Conservation (phyloP, 176 grass and related monocot species). For the Rhipidocladum racemiflorum region DNA sequence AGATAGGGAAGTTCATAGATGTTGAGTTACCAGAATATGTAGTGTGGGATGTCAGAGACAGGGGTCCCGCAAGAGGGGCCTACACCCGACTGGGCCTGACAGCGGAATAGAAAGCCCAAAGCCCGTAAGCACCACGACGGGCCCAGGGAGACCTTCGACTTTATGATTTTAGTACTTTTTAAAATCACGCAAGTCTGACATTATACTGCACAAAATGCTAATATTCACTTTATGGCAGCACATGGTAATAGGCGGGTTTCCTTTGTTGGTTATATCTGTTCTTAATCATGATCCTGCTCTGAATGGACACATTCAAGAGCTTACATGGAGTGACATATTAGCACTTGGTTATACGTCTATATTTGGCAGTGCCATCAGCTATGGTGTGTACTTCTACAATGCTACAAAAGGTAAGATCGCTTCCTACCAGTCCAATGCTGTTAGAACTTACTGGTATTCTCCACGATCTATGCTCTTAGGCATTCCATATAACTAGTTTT, state of each 20-base stretch:
- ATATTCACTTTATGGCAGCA: slow-evolving; percentile 53
- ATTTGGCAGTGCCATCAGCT: slow-evolving; percentile 93
- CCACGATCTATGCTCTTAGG: background rate
- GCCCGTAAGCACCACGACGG: too few relatives aligned
- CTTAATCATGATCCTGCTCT: slow-evolving; percentile 90
- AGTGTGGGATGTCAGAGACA: too few relatives aligned
- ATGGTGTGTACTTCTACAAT: slow-evolving; percentile 95
- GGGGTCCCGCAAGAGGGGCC: too few relatives aligned
- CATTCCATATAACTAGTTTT: slow-evolving; percentile 18
- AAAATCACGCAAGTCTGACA: background rate
- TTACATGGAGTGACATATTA: slow-evolving; percentile 57
- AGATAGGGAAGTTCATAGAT: too few relatives aligned
- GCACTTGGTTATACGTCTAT: slow-evolving; percentile 83
- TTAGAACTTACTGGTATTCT: background rate
- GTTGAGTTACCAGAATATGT: too few relatives aligned
- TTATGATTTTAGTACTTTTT: background rate
- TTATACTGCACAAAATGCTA: slow-evolving; percentile 1
- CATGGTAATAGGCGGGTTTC: slow-evolving; percentile 85
- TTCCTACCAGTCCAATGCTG: slow-evolving; percentile 20
- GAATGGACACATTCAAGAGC: slow-evolving; percentile 67
- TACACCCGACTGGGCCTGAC: too few relatives aligned
- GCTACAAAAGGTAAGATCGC: slow-evolving; percentile 70
- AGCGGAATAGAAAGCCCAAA: too few relatives aligned
- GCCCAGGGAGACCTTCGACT: too few relatives aligned
- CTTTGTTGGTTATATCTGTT: slow-evolving; percentile 65